A percentile compares a stretch with the other conserved stretches of the same genome.
phyloP scores from a whole-genome alignment of 768 basidiomycete genomes.

The Naganishia antarctica region DNA sequence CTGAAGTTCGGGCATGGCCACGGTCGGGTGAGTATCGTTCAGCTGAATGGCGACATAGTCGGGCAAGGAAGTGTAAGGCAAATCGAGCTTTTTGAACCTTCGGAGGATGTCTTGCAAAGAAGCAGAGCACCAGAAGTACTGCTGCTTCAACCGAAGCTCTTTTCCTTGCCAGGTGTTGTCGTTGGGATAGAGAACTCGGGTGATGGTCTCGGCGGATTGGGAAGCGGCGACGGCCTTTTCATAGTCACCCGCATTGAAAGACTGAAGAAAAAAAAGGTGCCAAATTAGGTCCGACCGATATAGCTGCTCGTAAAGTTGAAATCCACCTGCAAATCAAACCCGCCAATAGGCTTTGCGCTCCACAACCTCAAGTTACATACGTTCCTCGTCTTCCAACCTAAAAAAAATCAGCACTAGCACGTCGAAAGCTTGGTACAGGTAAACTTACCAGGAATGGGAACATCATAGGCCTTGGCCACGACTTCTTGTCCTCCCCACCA shows the following conservation, averaged over 20 bases:
- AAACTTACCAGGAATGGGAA: constrained; percentile 70
- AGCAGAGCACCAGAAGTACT: constrained; percentile 67
- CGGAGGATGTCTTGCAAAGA: constrained; percentile 80
- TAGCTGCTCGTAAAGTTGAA: too few species aligned
- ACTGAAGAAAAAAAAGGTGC: constrained; percentile 52
- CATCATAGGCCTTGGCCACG: constrained; percentile 85
- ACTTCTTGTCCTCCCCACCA: constrained; percentile 86
- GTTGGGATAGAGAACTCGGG: constrained; percentile 91
- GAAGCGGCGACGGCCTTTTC: constrained; percentile 80
- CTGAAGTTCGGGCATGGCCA: constrained; percentile 93
- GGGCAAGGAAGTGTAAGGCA: constrained; percentile 72
- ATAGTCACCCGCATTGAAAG: constrained; percentile 96
- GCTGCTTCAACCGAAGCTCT: constrained; percentile 75
- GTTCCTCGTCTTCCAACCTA: constrained; percentile 25
- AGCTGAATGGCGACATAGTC: constrained; percentile 87
- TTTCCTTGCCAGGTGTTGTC: constrained; percentile 63
- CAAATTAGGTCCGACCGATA: too few species aligned
- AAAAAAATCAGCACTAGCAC: not conserved
- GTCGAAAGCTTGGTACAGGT: constrained; percentile 46
- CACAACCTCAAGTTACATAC: constrained; percentile 75
- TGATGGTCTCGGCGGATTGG: constrained; percentile 88
- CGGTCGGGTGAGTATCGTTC: constrained; percentile 92
- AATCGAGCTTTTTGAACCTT: constrained; percentile 83
- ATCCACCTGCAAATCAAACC: constrained; percentile 31
- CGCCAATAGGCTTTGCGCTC: constrained; percentile 59